phyloP scores from a whole-genome alignment of 2,329 filamentous ascomycete species.

The Aspergillus bombycis region DNA sequence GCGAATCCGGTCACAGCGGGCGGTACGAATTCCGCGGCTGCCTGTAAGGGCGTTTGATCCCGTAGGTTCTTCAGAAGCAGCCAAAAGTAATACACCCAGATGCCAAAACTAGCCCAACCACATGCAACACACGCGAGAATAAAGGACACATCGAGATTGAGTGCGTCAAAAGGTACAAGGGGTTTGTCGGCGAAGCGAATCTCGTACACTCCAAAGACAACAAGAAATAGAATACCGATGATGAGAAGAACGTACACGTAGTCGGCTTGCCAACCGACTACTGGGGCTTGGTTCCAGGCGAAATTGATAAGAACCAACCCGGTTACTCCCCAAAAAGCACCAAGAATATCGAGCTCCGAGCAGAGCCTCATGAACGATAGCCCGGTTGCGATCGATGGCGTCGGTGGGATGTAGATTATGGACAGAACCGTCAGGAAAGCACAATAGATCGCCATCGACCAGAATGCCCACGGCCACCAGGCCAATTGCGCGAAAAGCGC shows the following conservation, averaged over 20 bases:
- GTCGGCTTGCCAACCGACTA: slow-evolving; percentile 60
- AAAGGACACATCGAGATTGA: no score
- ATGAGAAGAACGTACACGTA: slow-evolving; percentile 62
- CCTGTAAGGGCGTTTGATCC: no score
- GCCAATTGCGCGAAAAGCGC: slow-evolving; percentile 24
- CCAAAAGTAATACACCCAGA: no score
- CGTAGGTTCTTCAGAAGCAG: no score
- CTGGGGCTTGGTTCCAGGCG: slow-evolving; percentile 67
- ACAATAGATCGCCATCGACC: slow-evolving; percentile 33
- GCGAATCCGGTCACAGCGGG: no score
- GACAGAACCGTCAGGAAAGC: slow-evolving; percentile 32
- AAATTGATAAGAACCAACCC: slow-evolving; percentile 65
- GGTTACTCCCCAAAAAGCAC: slow-evolving; percentile 55
- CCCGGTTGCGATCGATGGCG: no score
- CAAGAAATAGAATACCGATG: slow-evolving; percentile 59
- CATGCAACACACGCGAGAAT: no score
- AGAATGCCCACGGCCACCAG: slow-evolving; percentile 57
- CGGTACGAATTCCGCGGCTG: no score
- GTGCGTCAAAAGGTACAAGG: no score
- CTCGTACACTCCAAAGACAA: slow-evolving; percentile 50
- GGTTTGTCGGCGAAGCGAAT: slow-evolving; percentile 58
- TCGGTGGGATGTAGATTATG: slow-evolving; percentile 40
- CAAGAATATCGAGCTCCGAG: no score
- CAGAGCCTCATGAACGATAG: slow-evolving; percentile 24
- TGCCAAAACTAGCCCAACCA: no score